Conservation (phyloP, 2,329 filamentous ascomycete species). For the Penicillium glabrum region DNA sequence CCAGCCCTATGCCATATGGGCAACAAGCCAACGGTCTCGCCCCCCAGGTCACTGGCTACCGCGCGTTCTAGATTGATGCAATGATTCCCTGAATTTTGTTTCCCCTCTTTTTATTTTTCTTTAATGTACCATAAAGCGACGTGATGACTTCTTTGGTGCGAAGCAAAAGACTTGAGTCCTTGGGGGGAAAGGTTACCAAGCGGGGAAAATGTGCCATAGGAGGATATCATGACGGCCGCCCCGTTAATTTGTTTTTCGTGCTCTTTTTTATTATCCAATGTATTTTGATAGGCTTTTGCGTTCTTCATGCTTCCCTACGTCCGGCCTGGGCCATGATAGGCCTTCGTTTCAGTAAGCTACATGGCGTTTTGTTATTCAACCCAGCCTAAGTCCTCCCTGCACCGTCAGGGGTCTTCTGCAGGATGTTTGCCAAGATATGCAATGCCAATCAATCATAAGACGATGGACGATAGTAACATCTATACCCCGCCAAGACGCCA, state of each 20-base stretch:
- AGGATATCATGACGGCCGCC: slow-evolving; percentile 15
- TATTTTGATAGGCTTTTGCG: slow-evolving; percentile 17
- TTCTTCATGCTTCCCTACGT: neutral
- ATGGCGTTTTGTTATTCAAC: neutral
- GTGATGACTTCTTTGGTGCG: slow-evolving; percentile 26
- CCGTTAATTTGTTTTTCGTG: slow-evolving; percentile 22
- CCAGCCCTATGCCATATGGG: slow-evolving; percentile 65
- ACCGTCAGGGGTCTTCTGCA: neutral
- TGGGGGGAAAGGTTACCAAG: slow-evolving; percentile 3
- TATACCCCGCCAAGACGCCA: slow-evolving; percentile 1
- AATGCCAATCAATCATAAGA: neutral
- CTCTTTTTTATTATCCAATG: slow-evolving; percentile 18
- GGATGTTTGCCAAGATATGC: neutral
- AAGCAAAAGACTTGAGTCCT: slow-evolving; percentile 25
- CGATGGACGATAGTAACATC: neutral
- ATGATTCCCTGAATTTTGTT: slow-evolving; percentile 14
- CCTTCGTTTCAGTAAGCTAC: slow-evolving; percentile 8
- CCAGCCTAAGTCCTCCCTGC: neutral
- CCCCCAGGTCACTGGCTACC: slow-evolving; percentile 81
- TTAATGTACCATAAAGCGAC: slow-evolving; percentile 35
- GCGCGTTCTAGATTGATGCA: slow-evolving; percentile 48
- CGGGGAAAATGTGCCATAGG: slow-evolving; percentile 7
- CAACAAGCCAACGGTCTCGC: slow-evolving; percentile 81
- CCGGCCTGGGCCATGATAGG: slow-evolving; percentile 6
- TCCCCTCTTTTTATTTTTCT: slow-evolving; percentile 18